phyloP scores from a whole-genome alignment of 2,329 filamentous ascomycete genomes.

The Calonectria pauciramosa region DNA sequence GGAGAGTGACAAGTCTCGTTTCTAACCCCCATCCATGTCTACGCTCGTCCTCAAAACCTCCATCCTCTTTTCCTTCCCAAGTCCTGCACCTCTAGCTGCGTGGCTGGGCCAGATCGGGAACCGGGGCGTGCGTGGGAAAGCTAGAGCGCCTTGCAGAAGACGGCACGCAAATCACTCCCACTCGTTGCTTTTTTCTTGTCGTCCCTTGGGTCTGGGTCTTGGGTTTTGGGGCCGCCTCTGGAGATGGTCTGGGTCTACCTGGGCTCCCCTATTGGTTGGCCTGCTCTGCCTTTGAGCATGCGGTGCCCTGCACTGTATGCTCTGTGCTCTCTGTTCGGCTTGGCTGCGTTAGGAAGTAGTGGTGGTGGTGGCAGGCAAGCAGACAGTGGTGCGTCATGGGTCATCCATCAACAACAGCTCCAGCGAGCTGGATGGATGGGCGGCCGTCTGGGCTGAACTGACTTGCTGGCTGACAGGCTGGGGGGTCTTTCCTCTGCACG shows the following conservation, averaged over 20 bases:
- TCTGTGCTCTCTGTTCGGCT: slow-evolving; percentile 7
- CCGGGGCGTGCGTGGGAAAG: slow-evolving; percentile 38
- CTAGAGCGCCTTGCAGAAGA: slow-evolving; percentile 25
- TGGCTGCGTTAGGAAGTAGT: not conserved
- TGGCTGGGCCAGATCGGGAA: slow-evolving; percentile 47
- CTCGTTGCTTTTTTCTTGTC: slow-evolving; percentile 19
- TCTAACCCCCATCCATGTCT: not conserved
- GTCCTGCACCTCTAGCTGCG: slow-evolving; percentile 38
- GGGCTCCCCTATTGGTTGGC: slow-evolving; percentile 27
- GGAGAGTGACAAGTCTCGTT: slow-evolving; percentile 21
- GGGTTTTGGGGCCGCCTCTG: not conserved
- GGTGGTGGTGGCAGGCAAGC: slow-evolving; percentile 4
- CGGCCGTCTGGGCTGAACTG: slow-evolving; percentile 28
- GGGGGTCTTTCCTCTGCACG: slow-evolving; percentile 14
- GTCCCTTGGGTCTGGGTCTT: slow-evolving; percentile 25
- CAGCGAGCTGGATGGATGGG: slow-evolving; percentile 31
- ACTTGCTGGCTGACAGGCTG: slow-evolving; percentile 34
- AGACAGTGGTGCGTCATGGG: slow-evolving; percentile 26
- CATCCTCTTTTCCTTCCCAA: slow-evolving; percentile 35
- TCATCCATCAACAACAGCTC: slow-evolving; percentile 22
- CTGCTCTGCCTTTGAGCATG: slow-evolving; percentile 19
- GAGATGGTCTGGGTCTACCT: slow-evolving; percentile 12
- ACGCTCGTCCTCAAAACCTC: not conserved
- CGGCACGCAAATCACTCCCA: slow-evolving; percentile 43
- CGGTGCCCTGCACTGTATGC: slow-evolving; percentile 15